Base-by-base conservation (phyloP, 192 early-diverging fungal species). In the Rhizophagus clarus region DNA sequence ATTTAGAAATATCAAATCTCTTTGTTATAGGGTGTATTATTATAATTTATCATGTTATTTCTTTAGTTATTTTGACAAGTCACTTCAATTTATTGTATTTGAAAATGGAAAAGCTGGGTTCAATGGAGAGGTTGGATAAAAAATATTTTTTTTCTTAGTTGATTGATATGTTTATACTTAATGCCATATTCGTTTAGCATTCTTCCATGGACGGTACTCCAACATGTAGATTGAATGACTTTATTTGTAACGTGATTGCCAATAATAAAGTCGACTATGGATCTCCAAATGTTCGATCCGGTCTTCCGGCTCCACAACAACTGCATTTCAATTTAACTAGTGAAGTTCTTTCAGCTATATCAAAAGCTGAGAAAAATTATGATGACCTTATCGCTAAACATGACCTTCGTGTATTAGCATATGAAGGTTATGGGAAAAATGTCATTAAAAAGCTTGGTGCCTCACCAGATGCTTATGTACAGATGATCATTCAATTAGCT, bases 51-150 rank as follows among this genome's bases (percentile, higher is more conserved):
- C 2, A 11, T 45, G 12, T 12, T 12, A 45, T 51, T 4, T 51
- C 49, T 51, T 20, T 51, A 51, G 49, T 51, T 51, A 51, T 37
- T 70, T 70, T 87, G 97, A 99, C 90, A 98, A 99, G 88, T 88
- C 95, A 60, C 88, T 96, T 76, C 97, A 99, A 88, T 97, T 99
- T 70, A 94, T 98, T 85, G 94, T 98, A 70, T 96, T 94, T 87
- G 97, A 97, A 77, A 99, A 99, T 89, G 97, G 96, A 81, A 96
- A 95, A 86, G 96, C 97, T 66, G 97, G 96, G 31, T 97, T 98
- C 89, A 90, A 92, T 61, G 97, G 92, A 74, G 97, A 99, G 87
- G 88, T 89, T 69, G 31, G 29, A 67, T 3, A 17, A 32, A 73
- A 31, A 73, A 31, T 63, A 0, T 45, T 45, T 1, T 45, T 45